Base-by-base conservation (phyloP, 208 protist genomes). In the Herpetomonas samuelpessoai region DNA sequence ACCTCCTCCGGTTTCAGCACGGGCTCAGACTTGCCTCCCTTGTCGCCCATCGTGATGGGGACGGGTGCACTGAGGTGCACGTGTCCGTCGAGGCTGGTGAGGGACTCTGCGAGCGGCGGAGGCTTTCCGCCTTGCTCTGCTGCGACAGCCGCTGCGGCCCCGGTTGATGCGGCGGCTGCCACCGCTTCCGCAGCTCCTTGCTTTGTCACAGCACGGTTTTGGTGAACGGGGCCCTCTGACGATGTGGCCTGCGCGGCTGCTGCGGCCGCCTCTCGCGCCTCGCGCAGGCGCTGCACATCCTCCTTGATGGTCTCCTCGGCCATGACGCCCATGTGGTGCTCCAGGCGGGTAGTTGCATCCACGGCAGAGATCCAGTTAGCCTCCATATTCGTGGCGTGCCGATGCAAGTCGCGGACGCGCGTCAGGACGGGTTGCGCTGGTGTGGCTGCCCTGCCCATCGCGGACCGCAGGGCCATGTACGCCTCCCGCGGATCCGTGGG, bases 1-100 rank as follows among this genome's bases (percentile, higher is more conserved):
- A 95, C 68, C 57, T 95, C 69, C 35, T 95, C 85, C 2, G 74
- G 58, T 46, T 79, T 86, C 49, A 95, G 70, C 25, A 83, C 65
- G 24, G 73, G 49, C 10, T 63, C 57, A 14, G 22, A 27, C 16
- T 60, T 39, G 3, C 10, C 55, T 39, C 30, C 62, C 10, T 31
- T 68, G 38, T 35, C 62, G 10, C 57, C 51, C 6, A 47, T 49
- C 9, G 67, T 47, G 14, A 48, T 25, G 4, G 71, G 18, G 18
- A 57, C 49, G 44, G 47, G 56, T 6, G 59, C 22, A 1, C 30
- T 31, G 30, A 60, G 54, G 9, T 44, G 27, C 35, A 41, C 35
- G 35, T 41, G 6, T 6, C 35, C 35, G 35, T 41, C 35, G 9
- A 41, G 9, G 14, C 35, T 41, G 9, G 35, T 41, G 35, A 41